A percentile compares a stretch with the other conserved stretches of the same genome.
Evolutionary conservation across 768 basidiomycete genomes (phyloP).

Genomic region (Mycena pura): DNA sequence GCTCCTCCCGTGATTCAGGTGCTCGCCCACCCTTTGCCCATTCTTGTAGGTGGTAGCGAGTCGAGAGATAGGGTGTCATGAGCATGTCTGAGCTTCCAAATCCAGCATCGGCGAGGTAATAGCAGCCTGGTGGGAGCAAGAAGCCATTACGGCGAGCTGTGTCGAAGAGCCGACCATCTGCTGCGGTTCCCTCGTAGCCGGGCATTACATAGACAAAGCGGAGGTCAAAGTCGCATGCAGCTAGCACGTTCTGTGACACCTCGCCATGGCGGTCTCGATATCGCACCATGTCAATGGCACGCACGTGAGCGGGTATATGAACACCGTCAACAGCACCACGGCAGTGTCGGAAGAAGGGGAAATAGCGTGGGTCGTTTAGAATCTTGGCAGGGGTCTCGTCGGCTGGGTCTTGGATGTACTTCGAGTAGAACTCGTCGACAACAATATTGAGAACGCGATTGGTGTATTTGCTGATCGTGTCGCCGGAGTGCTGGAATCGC

Average conservation of each 20-base stretch:
- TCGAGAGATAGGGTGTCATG: too few species aligned
- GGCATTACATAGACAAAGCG: neutral
- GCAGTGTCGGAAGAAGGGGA: neutral
- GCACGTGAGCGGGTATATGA: too few species aligned
- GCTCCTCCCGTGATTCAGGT: too few species aligned
- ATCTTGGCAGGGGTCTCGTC: neutral
- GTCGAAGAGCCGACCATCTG: neutral
- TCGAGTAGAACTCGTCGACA: neutral
- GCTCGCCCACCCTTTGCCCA: too few species aligned
- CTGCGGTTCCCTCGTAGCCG: neutral
- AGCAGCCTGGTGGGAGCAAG: neutral
- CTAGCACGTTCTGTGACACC: neutral
- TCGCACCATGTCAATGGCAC: neutral
- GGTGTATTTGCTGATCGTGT: too few species aligned
- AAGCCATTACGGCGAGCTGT: neutral
- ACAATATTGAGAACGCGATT: too few species aligned
- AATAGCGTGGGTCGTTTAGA: neutral
- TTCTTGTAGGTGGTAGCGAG: too few species aligned
- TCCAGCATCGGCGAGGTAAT: neutral
- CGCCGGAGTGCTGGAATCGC: too few species aligned
- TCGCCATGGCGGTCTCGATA: neutral
- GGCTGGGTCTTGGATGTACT: neutral
- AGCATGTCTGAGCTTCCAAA: neutral
- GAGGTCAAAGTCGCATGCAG: neutral
- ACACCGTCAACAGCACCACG: neutral